Evolutionary conservation across 768 basidiomycete genomes (phyloP), one percentile per base, ranked within the genome.

Genomic region (Leccinellum rugosiceps): DNA sequence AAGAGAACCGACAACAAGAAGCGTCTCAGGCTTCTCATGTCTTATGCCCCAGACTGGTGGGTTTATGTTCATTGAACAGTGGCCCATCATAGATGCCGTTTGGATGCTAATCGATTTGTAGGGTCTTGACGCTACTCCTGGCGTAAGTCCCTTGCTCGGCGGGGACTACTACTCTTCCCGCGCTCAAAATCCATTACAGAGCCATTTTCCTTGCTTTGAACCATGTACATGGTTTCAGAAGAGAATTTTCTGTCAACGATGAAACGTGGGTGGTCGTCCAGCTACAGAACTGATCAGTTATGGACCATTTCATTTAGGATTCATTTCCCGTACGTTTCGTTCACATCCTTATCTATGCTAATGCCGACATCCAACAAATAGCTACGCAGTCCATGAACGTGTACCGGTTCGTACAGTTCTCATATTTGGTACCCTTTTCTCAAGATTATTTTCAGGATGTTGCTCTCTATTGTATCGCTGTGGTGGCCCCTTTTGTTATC

Each of bases 21-120:
- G 57, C 68, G 61, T 11, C 69, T 75, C 57, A 74, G 76, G 57
- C 70, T 90, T 10, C 58, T 89, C 21, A 64, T 76, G 41, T 87
- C 86, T 3, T 92, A 92, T 73, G 80, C 82, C 23, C 87, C 88
- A 0, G 90, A 92, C 64, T 92, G 90, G 90, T 90, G 59, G 54
- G 83, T 65, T 9, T 5, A 43, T 55, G 83, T 65, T 9, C 6
- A 43, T 44, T 21, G n/a, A 45, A 23, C 21, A 35, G 28, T 34
- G 21, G 49, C 28, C 13, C 21, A 38, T 52, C 17, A 25, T 28
- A 26, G 25, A 4, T 4, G 2, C n/a, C 41, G 35, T 46, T 38
- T 32, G 53, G 43, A 67, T 15, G 11, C 10, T 43, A 43, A 43
- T 14, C 19, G 0, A 19, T 26, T 57, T 31, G 5, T 58, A 92